Conservation (phyloP, 1,284 basidiomycete genomes). For the Ustilago hordei region DNA sequence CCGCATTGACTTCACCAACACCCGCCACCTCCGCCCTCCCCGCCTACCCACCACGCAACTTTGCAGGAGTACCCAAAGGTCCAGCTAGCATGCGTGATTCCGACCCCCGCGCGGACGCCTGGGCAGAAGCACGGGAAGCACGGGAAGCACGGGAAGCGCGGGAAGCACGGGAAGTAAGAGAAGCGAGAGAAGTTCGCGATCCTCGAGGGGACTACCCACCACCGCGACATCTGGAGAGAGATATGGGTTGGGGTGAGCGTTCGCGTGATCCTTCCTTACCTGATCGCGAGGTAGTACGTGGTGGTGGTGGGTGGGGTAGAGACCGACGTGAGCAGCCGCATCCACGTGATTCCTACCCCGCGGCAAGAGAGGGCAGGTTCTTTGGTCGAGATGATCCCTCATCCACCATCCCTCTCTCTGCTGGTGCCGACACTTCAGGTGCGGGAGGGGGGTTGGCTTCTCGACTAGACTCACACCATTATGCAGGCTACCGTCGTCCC, state of each 20-base stretch:
- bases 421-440: neutral
- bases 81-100: slow-evolving; percentile 55
- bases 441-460: slow-evolving; percentile 10
- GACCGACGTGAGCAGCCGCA: neutral
- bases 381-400: neutral
- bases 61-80: slow-evolving; percentile 54
- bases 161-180: slow-evolving; percentile 25
- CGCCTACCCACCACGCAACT: slow-evolving; percentile 32
- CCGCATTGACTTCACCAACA: slow-evolving; percentile 25
- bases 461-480: slow-evolving; percentile 25
- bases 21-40: slow-evolving; percentile 20
- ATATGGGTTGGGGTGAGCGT: slow-evolving; percentile 39
- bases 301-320: slow-evolving; percentile 25
- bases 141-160: slow-evolving; percentile 19
- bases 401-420: neutral
- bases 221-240: slow-evolving; percentile 5
- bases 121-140: slow-evolving; percentile 30
- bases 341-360: neutral
- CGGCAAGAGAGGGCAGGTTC: neutral
- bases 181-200: slow-evolving; percentile 15
- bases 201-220: neutral
- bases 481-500: slow-evolving; percentile 25
- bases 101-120: slow-evolving; percentile 18
- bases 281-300: slow-evolving; percentile 12
- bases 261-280: slow-evolving; percentile 12